These are phyloP conservation scores for Pseudogymnoascus sp. DNA, from an alignment of 2,329 filamentous ascomycete genomes.

Conservation along the genomic window DNA sequence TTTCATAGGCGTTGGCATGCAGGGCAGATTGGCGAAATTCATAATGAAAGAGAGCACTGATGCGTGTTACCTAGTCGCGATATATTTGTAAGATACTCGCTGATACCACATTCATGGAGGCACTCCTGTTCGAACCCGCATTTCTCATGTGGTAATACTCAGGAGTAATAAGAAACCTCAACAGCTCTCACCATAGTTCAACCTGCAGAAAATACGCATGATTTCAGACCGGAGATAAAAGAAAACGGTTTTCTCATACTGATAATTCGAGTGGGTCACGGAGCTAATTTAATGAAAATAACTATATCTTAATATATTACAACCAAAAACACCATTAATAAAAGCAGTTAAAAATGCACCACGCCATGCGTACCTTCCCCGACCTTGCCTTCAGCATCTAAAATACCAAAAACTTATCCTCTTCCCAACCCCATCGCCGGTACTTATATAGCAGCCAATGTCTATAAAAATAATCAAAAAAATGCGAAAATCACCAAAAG, in stretches of 20 bases:
- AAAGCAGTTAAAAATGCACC: neutral
- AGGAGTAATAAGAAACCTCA: no score
- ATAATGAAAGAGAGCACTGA: neutral
- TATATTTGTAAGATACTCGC: neutral
- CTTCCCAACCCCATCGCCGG: neutral
- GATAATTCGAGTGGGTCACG: neutral
- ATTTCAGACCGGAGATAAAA: no score
- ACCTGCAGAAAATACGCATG: no score
- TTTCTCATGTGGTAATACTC: no score
- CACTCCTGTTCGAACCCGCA: neutral
- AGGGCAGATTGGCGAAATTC: neutral
- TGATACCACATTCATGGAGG: constrained; percentile 5
- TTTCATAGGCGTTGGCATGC: neutral
- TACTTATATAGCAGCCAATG: neutral
- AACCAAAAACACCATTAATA: neutral
- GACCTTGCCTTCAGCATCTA: neutral
- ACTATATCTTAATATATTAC: neutral
- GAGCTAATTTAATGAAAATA: neutral
- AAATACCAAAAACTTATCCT: neutral
- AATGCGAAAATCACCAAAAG: neutral
- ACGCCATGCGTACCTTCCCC: neutral
- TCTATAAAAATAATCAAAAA: neutral
- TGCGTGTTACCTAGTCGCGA: constrained; percentile 8
- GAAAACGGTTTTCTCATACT: no score
- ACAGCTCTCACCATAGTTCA: no score